Evolutionary conservation across 2,329 filamentous ascomycete species (phyloP), one percentile per base, ranked within the genome.

Genomic region (Aspergillus thermomutatus): DNA sequence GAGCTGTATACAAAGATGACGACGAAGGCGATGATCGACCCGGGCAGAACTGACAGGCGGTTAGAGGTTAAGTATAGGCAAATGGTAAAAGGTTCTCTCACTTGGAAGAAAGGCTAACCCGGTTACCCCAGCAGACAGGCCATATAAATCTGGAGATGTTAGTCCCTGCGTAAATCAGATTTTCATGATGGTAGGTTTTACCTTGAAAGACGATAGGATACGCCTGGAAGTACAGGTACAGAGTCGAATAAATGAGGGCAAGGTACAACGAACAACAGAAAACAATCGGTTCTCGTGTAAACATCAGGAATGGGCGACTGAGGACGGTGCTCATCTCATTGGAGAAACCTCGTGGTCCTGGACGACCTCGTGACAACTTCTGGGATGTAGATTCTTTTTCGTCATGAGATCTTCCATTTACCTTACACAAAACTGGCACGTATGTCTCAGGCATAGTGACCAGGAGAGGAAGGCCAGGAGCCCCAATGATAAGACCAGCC

Each of bases 151-250:
- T 66, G 25, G 21, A 6, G 28, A 34, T 6, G 28, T 6, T 34
- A n/a, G n/a, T n/a, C n/a, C n/a, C n/a, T n/a, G n/a, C n/a, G n/a
- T 2, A 46, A 31, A 41, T 25, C 3, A 48, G 84, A 3, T n/a
- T 77, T 27, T 87, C 87, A 0, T 83, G 77, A 34, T 11, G 28
- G 1, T 79, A 83, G 58, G 89, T 81, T 43, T 76, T 60, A 49
- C 65, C 61, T 56, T 81, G 77, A 71, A 89, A 92, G 60, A 91
- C 86, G 59, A 86, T 76, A 2, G 85, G 85, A 68, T 87, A 92
- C 3, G 87, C 86, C 71, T 90, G 83, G 64, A 92, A 90, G 67
- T 85, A 90, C 73, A 92, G 87, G 79, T 84, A 86, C 61, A 85
- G 82, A 52, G 86, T 80, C 1, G 78, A 80, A 66, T 91, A 92